Conservation (phyloP, 208 protist species). For the Leishmania turanica region DNA sequence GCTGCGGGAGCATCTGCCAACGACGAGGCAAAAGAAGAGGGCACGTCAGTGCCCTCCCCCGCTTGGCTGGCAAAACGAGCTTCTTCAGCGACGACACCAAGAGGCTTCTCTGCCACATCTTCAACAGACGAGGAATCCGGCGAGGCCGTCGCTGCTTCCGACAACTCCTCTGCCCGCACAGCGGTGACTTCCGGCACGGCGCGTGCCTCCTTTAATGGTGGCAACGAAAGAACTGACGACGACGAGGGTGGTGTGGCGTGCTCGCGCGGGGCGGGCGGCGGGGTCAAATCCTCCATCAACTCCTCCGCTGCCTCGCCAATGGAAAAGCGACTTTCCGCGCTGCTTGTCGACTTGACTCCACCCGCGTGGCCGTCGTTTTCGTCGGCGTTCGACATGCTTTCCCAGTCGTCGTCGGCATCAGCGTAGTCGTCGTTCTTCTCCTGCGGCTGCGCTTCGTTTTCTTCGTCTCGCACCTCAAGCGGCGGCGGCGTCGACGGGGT, state of each 20-base stretch:
- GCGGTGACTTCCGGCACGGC: neutral
- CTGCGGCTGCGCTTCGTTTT: neutral
- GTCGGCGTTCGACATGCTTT: slow-evolving; percentile 4
- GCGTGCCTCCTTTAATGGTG: neutral
- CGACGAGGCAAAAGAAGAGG: neutral
- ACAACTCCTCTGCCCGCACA: neutral
- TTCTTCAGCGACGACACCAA: neutral
- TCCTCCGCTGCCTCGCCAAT: neutral
- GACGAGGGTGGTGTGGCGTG: slow-evolving; percentile 15
- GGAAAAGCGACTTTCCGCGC: neutral
- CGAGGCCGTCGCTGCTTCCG: neutral
- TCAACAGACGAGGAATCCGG: neutral
- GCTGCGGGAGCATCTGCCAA: neutral
- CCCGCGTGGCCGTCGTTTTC: neutral
- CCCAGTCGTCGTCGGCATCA: slow-evolving; percentile 20
- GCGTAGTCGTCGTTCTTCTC: slow-evolving; percentile 9
- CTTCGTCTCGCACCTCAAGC: neutral
- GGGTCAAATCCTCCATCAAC: neutral
- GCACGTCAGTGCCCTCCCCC: neutral
- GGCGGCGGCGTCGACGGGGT: neutral
- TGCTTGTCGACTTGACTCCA: neutral
- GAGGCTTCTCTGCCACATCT: neutral
- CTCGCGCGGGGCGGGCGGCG: slow-evolving; percentile 21
- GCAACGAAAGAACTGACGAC: slow-evolving; percentile 10
- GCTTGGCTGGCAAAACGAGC: neutral